Base-by-base conservation (phyloP, 1,139 yeast genomes). In the Ogataea hybrid region DNA sequence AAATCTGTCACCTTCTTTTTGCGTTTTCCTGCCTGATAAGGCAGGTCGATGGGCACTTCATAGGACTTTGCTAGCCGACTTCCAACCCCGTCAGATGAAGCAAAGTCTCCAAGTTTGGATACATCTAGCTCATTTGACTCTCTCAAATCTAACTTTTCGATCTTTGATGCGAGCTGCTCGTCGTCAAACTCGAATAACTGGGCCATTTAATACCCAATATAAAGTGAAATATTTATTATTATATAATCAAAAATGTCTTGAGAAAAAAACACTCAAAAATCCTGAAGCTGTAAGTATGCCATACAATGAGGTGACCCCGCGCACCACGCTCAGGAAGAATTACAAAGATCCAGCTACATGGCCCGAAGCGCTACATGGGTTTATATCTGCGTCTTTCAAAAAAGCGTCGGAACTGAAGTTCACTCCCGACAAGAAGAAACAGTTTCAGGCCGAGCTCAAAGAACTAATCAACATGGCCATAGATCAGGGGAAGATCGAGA, bases 1-100 rank as follows among this genome's bases (percentile, higher is more conserved):
- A 90, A 89, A 60, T 89, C 96, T 3, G 70, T 58, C 14, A 73
- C 61, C 15, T 61, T 62, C 4, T 76, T 74, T 46, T 56, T 58
- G 15, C 39, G 41, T n/a, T 28, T 28, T 5, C 27, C 32, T 17
- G 42, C 37, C 28, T 56, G 58, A 35, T 53, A 59, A 12, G 54
- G 47, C 20, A 57, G 56, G 37, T 68, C 73, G 30, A 76, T 64
- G 6, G 69, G 73, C 21, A 77, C 73, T 47, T 73, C 74, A 47
- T 71, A 69, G 2, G 79, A 70, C 6, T 68, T 61, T 2, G 79
- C 79, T 8, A 70, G 56, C 39, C 76, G 60, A n/a, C 64, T 57
- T 37, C 64, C 67, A 39, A 68, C 54, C 42, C 60, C 58, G 6
- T 64, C 66, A 1, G 64, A 57, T 8, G 16, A n/a, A 9, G 23